These are phyloP conservation scores for Coniophora puteana DNA, from an alignment of 1,284 basidiomycete species.

Conservation along the genomic window DNA sequence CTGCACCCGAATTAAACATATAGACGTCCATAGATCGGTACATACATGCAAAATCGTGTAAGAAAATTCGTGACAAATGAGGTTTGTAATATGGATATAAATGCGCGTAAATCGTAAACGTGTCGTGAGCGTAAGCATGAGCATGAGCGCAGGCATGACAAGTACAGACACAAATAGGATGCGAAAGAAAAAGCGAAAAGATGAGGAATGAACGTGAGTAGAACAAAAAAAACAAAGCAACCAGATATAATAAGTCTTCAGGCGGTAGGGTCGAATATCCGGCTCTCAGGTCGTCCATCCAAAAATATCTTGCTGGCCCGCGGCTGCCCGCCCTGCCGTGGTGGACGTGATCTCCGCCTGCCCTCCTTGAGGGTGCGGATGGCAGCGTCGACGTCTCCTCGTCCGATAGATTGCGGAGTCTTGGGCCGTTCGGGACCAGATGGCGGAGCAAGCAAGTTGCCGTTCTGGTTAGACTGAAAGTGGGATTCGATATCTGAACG, in stretches of 20 bases:
- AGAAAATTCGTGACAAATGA: too few relatives aligned
- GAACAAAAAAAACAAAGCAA: conserved; percentile 2
- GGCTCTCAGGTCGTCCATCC: conserved; percentile 47
- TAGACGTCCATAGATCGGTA: too few relatives aligned
- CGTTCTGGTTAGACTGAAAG: conserved; percentile 9
- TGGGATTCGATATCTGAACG: neutral
- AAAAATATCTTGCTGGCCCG: conserved; percentile 76
- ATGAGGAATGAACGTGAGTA: neutral
- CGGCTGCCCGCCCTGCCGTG: conserved; percentile 37
- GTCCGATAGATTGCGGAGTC: conserved; percentile 52
- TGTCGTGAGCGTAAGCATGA: too few relatives aligned
- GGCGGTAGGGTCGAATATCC: too few relatives aligned
- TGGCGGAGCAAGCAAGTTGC: conserved; percentile 14
- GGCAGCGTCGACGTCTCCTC: conserved; percentile 78
- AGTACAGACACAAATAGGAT: too few relatives aligned
- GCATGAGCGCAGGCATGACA: too few relatives aligned
- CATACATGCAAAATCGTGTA: too few relatives aligned
- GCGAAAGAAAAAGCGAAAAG: too few relatives aligned
- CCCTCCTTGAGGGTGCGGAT: conserved; percentile 78
- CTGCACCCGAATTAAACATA: too few relatives aligned
- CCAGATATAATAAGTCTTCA: conserved; percentile 2
- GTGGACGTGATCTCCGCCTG: conserved; percentile 48
- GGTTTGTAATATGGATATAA: too few relatives aligned
- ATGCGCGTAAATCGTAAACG: too few relatives aligned
- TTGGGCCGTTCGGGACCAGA: conserved; percentile 19